Evolutionary conservation across 2,329 filamentous ascomycete genomes (phyloP), one percentile per base, ranked within the genome.

Genomic region (Cladophialophora psammophila): DNA sequence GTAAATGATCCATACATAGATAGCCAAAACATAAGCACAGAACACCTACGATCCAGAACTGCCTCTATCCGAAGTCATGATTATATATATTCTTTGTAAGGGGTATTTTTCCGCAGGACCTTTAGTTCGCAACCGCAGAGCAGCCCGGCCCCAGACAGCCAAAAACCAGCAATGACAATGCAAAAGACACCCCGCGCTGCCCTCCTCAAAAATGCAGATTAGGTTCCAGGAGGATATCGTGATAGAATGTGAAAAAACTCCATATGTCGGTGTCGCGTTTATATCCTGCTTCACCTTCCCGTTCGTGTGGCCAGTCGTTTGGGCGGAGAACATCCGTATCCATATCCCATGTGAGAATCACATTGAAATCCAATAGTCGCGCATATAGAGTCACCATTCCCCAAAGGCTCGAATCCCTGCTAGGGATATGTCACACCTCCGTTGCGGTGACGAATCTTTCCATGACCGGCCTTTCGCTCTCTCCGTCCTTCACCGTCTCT

Each of bases 401-500:
- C 40, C 31, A 5, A 35, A 2, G 32, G 13, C 20, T 50, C 45
- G 45, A 50, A 20, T 0, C 15, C 10, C 18, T 31, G 45, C 45
- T 50, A 18, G 18, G 13, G 20, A 32, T 15, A 35, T 45, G 18
- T 64, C 52, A 68, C 13, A 69, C 52, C 55, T 71, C 71, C 2
- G 66, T 52, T 1, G 72, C 72, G n/a, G 72, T 72, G 10, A 73
- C 71, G 48, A 72, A 72, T 32, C 72, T 64, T 52, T 73, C 71
- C 18, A 71, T 69, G 5, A 45, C 52, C 7, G 73, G 71, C 35
- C 69, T 45, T 18, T 54, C 54, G 15, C 58, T 20, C 18, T 60
- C 59, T 15, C 34, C 34, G 3, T 60, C 57, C 3, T 60, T 36
- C 10, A 34, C 50, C 31, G 50, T 20, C 34, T 62, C 45, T 4